Evolutionary conservation across 306 rosid genomes (phyloP).

Genomic region (Citrullus mucosospermus): DNA sequence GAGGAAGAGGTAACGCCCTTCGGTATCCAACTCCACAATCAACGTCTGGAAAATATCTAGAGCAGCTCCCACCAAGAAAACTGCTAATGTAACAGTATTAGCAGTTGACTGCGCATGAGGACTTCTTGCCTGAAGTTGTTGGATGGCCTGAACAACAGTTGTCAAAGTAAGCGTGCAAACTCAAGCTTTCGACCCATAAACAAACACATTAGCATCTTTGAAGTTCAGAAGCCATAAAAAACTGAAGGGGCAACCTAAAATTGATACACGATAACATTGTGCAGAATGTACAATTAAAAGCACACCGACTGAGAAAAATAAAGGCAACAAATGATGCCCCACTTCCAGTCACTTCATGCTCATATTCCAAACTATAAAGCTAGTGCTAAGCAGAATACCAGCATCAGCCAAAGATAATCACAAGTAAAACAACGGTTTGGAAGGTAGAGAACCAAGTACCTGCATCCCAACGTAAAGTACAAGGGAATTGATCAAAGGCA

Average conservation of each 20-base stretch:
- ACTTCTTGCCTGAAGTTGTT: constrained; percentile 67
- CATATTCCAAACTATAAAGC: not conserved
- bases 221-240: not conserved
- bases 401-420: not conserved
- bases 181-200: not conserved
- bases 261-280: not conserved
- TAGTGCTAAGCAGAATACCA: not conserved
- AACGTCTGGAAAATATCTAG: constrained; percentile 78
- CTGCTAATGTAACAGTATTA: constrained; percentile 48
- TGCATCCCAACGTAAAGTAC: constrained; percentile 97
- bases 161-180: constrained; percentile 3
- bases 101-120: constrained; percentile 55
- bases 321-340: not conserved
- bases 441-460: constrained; percentile 29
- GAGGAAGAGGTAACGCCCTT: constrained; percentile 95
- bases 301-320: not conserved
- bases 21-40: constrained; percentile 70
- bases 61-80: constrained; percentile 81
- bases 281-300: not conserved
- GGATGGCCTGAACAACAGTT: constrained; percentile 58
- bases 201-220: not conserved
- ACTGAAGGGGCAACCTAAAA: not conserved
- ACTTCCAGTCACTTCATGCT: not conserved
- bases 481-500: constrained; percentile 84
- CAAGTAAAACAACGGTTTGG: not conserved